Percentiles rank a stretch among this genome's conserved stretches.
These are phyloP conservation scores for Cordyceps cateniannulata DNA, from an alignment of 2,329 filamentous ascomycete species.

Conservation along the genomic window DNA sequence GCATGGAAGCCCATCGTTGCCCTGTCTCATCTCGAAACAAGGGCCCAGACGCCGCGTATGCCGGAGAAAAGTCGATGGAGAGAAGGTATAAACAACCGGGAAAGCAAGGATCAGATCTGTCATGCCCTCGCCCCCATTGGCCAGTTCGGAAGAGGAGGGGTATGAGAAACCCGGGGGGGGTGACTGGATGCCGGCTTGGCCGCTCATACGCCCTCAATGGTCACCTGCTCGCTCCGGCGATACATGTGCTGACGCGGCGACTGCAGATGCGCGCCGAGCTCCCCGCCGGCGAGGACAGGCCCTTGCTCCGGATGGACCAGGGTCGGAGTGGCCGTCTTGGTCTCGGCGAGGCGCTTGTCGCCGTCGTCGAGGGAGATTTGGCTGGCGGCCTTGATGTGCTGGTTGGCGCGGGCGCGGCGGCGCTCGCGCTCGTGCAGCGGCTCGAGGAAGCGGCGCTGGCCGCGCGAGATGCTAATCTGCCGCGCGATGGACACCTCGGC, in stretches of 20 bases:
- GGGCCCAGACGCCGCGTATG: background rate
- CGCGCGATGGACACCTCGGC: slow-evolving; percentile 62
- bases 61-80: background rate
- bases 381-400: slow-evolving; percentile 12
- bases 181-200: background rate
- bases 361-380: slow-evolving; percentile 17
- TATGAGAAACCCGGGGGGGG: background rate
- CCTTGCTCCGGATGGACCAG: slow-evolving; percentile 33
- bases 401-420: slow-evolving; percentile 10
- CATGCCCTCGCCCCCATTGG: background rate
- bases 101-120: background rate
- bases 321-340: slow-evolving; percentile 38
- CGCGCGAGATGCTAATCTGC: slow-evolving; percentile 58
- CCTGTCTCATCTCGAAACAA: slow-evolving; percentile 12
- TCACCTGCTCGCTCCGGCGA: slow-evolving; percentile 47
- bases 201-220: slow-evolving; percentile 40
- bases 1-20: background rate
- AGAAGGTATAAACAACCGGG: background rate
- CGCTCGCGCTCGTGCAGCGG: slow-evolving; percentile 35
- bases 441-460: slow-evolving; percentile 55
- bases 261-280: background rate
- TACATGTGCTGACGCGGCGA: slow-evolving; percentile 31
- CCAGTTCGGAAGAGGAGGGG: background rate
- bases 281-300: no score
- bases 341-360: slow-evolving; percentile 26